Evolutionary conservation across 1,284 basidiomycete species (phyloP), one percentile per base, ranked within the genome.

Genomic region (Flammula alnicola): DNA sequence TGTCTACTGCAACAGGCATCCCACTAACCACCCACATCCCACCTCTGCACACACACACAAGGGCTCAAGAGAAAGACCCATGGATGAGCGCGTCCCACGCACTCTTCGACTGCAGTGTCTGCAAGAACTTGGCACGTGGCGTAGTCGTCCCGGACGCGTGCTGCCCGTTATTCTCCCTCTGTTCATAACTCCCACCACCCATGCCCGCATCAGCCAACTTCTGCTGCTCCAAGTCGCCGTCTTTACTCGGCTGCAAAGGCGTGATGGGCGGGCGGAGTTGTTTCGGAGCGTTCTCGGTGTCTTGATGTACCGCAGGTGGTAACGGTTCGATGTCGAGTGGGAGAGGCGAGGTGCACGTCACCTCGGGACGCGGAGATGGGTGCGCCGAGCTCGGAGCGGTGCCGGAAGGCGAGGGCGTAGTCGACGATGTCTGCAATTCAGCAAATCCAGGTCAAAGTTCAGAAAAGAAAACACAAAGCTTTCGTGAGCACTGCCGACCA

Each of bases 61-160:
- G 31, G 44, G 48, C 26, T 60, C 53, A 74, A 14, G 74, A 71
- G 53, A 76, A 75, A 27, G 72, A 74, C 72, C 86, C 85, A 77
- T 87, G 77, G 27, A 79, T 76, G 44, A 79, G 60, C 3, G 77
- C 77, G 50, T 79, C 77, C 76, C 77, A 79, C 9, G 76, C 75
- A 42, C 76, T 75, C 62, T 78, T 77, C 19, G 69, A 67, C 55
- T 76, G 71, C 44, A 79, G 57, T 20, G 76, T 74, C 63, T 75
- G 65, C 51, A 79, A 56, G 47, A 77, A 79, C 53, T 69, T 75
- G 45, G 70, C 68, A 39, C 65, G 67, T 16, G 72, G 72, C 2
- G 67, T 67, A 10, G 63, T 67, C 1, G 59, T 54, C 11, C 64
- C 64, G 20, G 63, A 63, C 6, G 47, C 45, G 35, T 37, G 23